Conservation (phyloP, 768 basidiomycete species). For the Mycena vitilis region DNA sequence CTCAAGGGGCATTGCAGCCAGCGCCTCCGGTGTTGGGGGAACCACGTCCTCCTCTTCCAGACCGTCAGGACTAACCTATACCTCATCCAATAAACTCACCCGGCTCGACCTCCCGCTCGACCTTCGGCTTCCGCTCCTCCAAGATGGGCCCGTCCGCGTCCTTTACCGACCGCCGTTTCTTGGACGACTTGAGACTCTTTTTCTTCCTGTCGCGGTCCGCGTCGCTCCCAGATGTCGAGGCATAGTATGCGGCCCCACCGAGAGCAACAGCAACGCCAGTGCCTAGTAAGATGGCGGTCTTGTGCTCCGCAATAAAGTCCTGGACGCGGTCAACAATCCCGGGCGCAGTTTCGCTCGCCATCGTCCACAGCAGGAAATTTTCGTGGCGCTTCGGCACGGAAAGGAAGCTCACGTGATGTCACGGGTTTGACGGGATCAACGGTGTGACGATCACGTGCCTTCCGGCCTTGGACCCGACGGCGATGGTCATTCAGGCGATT, state of each 20-base stretch:
- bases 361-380: conserved; percentile 27
- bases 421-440: too few species aligned
- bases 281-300: conserved; percentile 77
- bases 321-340: conserved; percentile 71
- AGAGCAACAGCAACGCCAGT: conserved; percentile 79
- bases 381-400: conserved; percentile 32
- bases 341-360: conserved; percentile 30
- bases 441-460: too few species aligned
- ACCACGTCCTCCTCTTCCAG: conserved; percentile 54
- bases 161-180: conserved; percentile 70
- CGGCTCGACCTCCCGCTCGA: conserved; percentile 45
- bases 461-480: too few species aligned
- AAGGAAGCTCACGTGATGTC: background rate
- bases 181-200: conserved; percentile 57
- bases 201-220: conserved; percentile 47
- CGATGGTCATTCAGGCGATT: too few species aligned
- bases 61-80: conserved; percentile 33
- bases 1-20: conserved; percentile 68
- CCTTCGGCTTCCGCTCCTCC: conserved; percentile 74
- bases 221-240: conserved; percentile 61
- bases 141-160: conserved; percentile 80
- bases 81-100: conserved; percentile 14
- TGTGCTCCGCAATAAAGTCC: conserved; percentile 80
- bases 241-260: conserved; percentile 83
- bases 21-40: conserved; percentile 60